A percentile compares a stretch with the other conserved stretches of the same genome.
Conservation (phyloP, 2,329 filamentous ascomycete genomes). For the Penicillium brevicompactum region DNA sequence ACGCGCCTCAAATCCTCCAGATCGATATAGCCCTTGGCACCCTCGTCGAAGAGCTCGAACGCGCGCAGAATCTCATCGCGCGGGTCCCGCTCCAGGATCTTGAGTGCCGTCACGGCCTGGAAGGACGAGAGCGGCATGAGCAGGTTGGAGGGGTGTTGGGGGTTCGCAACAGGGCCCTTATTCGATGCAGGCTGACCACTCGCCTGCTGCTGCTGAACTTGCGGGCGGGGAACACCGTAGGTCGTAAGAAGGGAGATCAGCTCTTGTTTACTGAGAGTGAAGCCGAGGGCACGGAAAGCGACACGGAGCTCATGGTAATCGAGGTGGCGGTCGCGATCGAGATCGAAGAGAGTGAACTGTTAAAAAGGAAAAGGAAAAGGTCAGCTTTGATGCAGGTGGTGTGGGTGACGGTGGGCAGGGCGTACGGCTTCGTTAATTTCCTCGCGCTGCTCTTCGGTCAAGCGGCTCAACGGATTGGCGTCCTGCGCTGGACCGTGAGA, state of each 20-base stretch:
- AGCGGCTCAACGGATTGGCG: conserved; percentile 54
- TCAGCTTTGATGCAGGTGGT: neutral
- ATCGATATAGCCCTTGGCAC: conserved; percentile 87
- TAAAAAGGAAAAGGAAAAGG: neutral
- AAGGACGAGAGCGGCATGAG: conserved; percentile 73
- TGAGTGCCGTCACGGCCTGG: conserved; percentile 73
- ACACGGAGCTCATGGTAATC: conserved; percentile 99
- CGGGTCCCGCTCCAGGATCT: conserved; percentile 81
- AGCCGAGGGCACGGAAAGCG: conserved; percentile 91
- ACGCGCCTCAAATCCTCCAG: conserved; percentile 85
- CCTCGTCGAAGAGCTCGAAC: conserved; percentile 90
- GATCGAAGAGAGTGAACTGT: conserved; percentile 92
- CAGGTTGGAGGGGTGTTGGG: conserved; percentile 65
- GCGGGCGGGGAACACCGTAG: conserved; percentile 72
- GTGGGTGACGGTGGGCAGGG: neutral
- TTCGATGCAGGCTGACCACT: conserved; percentile 20
- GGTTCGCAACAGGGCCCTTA: conserved; percentile 44
- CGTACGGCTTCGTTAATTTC: conserved; percentile 92
- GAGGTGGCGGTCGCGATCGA: conserved; percentile 90
- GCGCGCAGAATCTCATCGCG: conserved; percentile 88
- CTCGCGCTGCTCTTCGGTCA: conserved; percentile 87
- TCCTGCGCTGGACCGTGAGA: conserved; percentile 48
- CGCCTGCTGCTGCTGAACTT: conserved; percentile 49
- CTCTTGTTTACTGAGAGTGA: conserved; percentile 84
- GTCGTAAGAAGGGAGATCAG: conserved; percentile 78